phyloP scores from a whole-genome alignment of 78 protist genomes.

The Isochrysis galbana region DNA sequence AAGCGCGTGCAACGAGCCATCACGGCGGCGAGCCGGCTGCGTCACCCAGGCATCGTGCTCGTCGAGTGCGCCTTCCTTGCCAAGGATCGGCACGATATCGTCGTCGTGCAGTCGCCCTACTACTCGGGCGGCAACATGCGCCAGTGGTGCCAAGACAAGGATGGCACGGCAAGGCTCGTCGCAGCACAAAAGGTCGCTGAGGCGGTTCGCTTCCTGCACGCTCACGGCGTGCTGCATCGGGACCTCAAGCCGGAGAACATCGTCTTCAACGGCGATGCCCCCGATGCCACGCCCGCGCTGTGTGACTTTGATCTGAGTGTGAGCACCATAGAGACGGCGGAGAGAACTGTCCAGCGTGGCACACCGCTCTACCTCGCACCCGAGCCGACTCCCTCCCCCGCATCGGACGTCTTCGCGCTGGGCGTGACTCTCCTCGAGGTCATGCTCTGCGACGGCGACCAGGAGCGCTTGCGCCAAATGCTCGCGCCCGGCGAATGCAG shows the following conservation, averaged over 20 bases:
- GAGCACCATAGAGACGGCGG: background rate
- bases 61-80: slow-evolving; percentile 24
- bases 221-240: slow-evolving; percentile 94
- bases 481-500: too few species aligned
- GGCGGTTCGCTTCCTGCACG: slow-evolving; percentile 65
- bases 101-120: slow-evolving; percentile 26
- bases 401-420: slow-evolving; percentile 24
- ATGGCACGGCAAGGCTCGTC: background rate
- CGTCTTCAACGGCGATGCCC: slow-evolving; percentile 64
- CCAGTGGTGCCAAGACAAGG: slow-evolving; percentile 14
- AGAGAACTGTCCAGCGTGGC: background rate
- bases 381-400: background rate
- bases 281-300: background rate
- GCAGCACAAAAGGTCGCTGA: background rate
- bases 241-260: slow-evolving; percentile 98
- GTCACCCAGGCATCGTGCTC: slow-evolving; percentile 25
- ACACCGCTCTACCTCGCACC: slow-evolving; percentile 18
- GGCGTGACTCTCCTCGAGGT: slow-evolving; percentile 18
- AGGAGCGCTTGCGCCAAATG: background rate
- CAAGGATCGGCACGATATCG: background rate
- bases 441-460: slow-evolving; percentile 3
- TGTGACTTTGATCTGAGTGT: slow-evolving; percentile 28
- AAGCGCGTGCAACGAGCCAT: background rate
- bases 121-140: slow-evolving; percentile 35
- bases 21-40: slow-evolving; percentile 1